phyloP scores from a whole-genome alignment of 2,329 filamentous ascomycete species.

The Fonsecaea monophora region DNA sequence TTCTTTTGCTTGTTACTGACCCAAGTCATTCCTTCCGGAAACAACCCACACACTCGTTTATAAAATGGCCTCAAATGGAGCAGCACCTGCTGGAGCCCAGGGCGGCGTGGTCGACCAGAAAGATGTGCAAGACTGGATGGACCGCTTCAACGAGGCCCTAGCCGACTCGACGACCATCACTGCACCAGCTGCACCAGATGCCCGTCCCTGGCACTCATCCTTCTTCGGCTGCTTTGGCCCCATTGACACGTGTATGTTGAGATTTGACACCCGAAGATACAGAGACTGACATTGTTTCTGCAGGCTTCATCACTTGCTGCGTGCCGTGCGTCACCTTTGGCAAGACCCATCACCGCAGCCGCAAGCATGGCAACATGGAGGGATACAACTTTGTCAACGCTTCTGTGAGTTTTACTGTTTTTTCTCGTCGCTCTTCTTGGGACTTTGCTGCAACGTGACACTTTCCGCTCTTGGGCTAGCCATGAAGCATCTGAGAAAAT shows the following conservation, averaged over 20 bases:
- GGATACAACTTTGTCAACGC: constrained; percentile 42
- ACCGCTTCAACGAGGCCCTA: constrained; percentile 31
- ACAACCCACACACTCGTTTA: constrained; percentile 1
- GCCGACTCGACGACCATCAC: constrained; percentile 28
- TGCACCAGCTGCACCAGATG: constrained; percentile 23
- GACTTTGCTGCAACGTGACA: neutral
- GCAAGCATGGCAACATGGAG: constrained; percentile 42
- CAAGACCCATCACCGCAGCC: constrained; percentile 41
- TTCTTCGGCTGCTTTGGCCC: constrained; percentile 46
- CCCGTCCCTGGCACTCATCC: constrained; percentile 40
- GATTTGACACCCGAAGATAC: neutral
- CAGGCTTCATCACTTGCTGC: constrained; percentile 41
- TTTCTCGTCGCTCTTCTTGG: neutral
- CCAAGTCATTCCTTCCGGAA: constrained; percentile 26
- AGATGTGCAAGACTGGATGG: constrained; percentile 30
- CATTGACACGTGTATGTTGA: constrained; percentile 41
- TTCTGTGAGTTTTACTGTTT: constrained; percentile 23
- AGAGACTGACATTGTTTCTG: constrained; percentile 11
- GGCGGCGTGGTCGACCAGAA: constrained; percentile 24
- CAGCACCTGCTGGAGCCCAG: constrained; percentile 13
- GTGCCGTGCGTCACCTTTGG: constrained; percentile 45
- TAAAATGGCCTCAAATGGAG: constrained; percentile 11
- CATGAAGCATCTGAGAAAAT: neutral
- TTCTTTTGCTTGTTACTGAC: constrained; percentile 37
- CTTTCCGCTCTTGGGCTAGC: neutral